phyloP scores from a whole-genome alignment of 78 protist species.

The Goniomonas avonlea region DNA sequence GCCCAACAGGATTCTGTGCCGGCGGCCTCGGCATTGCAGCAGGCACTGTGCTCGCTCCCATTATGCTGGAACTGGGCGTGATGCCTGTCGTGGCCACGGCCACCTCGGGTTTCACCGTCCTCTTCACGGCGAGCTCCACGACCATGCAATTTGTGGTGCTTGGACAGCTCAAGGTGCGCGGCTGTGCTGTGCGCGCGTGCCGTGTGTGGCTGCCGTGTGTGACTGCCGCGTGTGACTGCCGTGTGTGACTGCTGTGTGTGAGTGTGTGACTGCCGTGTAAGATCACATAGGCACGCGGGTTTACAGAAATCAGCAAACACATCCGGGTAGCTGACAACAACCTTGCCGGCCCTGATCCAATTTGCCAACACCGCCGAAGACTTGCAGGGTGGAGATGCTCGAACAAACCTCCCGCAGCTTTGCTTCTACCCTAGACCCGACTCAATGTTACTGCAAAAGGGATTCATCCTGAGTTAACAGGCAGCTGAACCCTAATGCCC shows the following conservation, averaged over 20 bases:
- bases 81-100: not conserved
- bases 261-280: too few species aligned
- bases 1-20: not conserved
- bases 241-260: not conserved
- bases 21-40: slow-evolving; percentile 26
- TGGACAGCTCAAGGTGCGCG: slow-evolving; percentile 24
- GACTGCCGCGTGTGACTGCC: not conserved
- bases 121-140: slow-evolving; percentile 19
- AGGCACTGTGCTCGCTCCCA: slow-evolving; percentile 11
- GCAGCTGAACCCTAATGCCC: not conserved
- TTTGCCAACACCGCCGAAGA: not conserved
- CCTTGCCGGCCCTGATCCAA: too few species aligned
- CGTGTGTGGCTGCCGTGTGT: not conserved
- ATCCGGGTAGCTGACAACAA: too few species aligned
- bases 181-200: not conserved
- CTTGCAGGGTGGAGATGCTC: not conserved
- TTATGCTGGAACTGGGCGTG: slow-evolving; percentile 16
- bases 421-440: not conserved
- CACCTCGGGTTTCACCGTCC: not conserved
- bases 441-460: not conserved
- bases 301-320: too few species aligned
- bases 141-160: slow-evolving; percentile 18
- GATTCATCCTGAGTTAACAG: not conserved
- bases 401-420: not conserved
- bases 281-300: too few species aligned